Conservation (phyloP, 768 basidiomycete genomes). For the Auricularia heimuer region DNA sequence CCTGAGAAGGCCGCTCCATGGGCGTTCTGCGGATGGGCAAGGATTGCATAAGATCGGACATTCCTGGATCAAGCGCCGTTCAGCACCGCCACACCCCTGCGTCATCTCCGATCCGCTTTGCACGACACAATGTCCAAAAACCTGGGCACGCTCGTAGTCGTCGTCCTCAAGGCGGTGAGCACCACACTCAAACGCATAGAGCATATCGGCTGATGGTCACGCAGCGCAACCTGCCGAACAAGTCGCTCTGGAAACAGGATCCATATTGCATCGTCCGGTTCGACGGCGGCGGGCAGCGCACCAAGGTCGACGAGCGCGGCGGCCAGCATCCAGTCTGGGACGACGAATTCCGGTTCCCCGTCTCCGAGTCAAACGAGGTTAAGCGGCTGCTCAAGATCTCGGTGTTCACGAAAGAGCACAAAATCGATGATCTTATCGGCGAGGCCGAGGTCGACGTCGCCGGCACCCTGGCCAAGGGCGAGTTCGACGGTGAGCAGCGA, state of each 20-base stretch:
- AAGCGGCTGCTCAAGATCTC: constrained; percentile 55
- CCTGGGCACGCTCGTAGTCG: constrained; percentile 75
- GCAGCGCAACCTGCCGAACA: constrained; percentile 63
- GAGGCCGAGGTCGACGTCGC: constrained; percentile 65
- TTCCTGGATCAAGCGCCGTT: no score
- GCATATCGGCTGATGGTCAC: not conserved
- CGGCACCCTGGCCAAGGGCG: constrained; percentile 64
- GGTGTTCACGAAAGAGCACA: constrained; percentile 73
- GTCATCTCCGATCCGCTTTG: no score
- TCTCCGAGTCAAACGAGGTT: constrained; percentile 47
- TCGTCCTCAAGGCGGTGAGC: constrained; percentile 64
- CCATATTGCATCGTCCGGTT: constrained; percentile 65
- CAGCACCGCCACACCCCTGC: no score
- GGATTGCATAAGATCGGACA: no score
- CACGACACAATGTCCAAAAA: constrained; percentile 23
- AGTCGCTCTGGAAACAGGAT: constrained; percentile 84
- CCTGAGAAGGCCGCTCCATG: no score
- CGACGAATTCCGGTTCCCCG: constrained; percentile 69
- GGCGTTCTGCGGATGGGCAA: no score
- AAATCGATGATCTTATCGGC: constrained; percentile 66
- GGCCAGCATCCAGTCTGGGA: constrained; percentile 95
- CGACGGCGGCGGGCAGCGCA: constrained; percentile 52
- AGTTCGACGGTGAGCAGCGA: constrained; percentile 69
- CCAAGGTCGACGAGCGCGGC: constrained; percentile 68
- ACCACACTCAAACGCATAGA: constrained; percentile 5